Evolutionary conservation across 257 asterid species (phyloP).

Genomic region (Apocynum venetum): DNA sequence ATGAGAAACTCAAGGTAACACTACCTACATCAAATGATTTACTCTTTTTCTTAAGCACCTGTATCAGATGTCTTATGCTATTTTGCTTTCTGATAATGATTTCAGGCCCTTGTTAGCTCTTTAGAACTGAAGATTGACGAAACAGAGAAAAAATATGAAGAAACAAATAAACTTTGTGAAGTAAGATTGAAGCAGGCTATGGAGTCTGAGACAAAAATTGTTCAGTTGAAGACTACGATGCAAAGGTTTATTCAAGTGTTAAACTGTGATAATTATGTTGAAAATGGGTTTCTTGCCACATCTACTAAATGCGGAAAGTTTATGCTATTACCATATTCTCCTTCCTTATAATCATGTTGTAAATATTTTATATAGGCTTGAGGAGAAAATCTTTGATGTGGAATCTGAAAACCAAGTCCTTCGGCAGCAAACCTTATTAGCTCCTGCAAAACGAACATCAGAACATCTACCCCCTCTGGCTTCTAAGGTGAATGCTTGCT

Average conservation of each 20-base stretch:
- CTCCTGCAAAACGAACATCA: constrained; percentile 55
- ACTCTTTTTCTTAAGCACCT: not conserved
- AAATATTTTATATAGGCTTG: constrained; percentile 46
- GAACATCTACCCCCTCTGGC: constrained; percentile 38
- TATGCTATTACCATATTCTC: constrained; percentile 1
- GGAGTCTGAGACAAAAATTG: constrained; percentile 88
- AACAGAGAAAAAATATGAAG: constrained; percentile 87
- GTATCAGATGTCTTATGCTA: constrained; percentile 3
- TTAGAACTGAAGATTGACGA: constrained; percentile 81
- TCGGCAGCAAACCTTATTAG: constrained; percentile 65
- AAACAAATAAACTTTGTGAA: constrained; percentile 86
- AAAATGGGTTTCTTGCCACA: constrained; percentile 12
- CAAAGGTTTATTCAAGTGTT: constrained; percentile 42
- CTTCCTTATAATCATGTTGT: constrained; percentile 6
- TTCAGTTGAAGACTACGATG: constrained; percentile 81
- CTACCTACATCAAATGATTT: constrained; percentile 14
- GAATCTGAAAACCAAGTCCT: constrained; percentile 88
- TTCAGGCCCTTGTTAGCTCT: constrained; percentile 77
- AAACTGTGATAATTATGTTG: constrained; percentile 7
- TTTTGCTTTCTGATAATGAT: constrained; percentile 14
- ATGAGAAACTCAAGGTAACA: constrained; percentile 73
- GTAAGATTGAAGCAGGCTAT: constrained; percentile 84
- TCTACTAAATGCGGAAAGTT: constrained; percentile 4
- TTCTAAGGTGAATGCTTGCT: constrained; percentile 41
- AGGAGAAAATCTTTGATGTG: constrained; percentile 85